Conservation (phyloP, 176 grass and related monocot genomes). For the Rhipidocladum racemiflorum region DNA sequence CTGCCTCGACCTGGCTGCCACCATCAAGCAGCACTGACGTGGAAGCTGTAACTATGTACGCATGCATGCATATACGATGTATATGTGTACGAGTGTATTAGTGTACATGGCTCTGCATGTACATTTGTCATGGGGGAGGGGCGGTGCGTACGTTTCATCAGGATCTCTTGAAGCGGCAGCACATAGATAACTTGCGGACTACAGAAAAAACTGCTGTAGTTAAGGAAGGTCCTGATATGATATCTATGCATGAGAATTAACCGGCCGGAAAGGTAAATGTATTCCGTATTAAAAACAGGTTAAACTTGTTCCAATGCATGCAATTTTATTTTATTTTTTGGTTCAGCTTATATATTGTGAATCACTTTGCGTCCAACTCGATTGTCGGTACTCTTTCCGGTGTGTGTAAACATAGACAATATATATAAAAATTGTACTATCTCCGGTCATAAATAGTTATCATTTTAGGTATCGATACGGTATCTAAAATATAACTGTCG, state of each 20-base stretch:
- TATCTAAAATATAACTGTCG: too few relatives aligned
- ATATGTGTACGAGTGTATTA: neutral
- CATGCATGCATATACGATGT: neutral
- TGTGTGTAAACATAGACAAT: neutral
- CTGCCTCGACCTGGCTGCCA: slow-evolving; percentile 53
- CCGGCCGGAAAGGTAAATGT: neutral
- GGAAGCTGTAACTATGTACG: neutral
- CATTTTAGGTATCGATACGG: too few relatives aligned
- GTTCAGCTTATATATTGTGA: neutral
- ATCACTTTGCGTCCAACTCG: neutral
- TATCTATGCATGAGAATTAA: neutral
- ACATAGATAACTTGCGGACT: neutral
- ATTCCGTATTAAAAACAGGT: neutral
- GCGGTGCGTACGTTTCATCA: neutral
- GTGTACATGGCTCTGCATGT: slow-evolving; percentile 15
- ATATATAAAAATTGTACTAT: neutral
- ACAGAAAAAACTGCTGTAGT: neutral
- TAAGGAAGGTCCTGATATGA: neutral
- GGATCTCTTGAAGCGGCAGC: too few relatives aligned
- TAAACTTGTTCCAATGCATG: neutral
- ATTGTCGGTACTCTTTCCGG: neutral
- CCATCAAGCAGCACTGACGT: slow-evolving; percentile 25
- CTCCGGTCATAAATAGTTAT: too few relatives aligned
- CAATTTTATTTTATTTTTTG: neutral
- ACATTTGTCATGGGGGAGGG: slow-evolving; percentile 8